Conservation (phyloP, 1,284 basidiomycete species). For the Thecaphora thlaspeos region DNA sequence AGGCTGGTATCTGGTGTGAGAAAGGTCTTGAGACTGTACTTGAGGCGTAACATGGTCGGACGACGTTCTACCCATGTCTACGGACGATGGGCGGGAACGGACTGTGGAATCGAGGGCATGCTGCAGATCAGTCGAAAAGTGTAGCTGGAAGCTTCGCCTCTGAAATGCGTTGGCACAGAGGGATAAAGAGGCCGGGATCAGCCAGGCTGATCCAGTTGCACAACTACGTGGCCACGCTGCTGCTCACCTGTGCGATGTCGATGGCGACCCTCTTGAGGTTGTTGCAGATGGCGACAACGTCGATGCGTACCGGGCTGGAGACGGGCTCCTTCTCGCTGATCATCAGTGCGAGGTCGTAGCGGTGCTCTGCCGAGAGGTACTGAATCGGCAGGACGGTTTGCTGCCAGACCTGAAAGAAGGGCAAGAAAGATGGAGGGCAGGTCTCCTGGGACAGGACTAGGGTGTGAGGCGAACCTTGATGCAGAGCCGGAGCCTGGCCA, state of each 20-base stretch:
- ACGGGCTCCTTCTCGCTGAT: background rate
- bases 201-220: no score
- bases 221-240: no score
- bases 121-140: background rate
- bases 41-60: background rate
- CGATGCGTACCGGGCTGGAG: background rate
- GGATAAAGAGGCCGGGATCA: no score
- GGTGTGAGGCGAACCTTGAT: no score
- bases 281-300: background rate
- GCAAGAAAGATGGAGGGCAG: background rate
- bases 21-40: no score
- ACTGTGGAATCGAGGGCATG: background rate
- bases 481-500: no score
- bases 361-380: background rate
- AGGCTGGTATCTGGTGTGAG: background rate
- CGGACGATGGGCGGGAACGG: background rate
- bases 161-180: background rate
- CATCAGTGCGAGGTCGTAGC: background rate
- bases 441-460: background rate
- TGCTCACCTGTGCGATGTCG: background rate
- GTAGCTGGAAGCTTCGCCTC: background rate
- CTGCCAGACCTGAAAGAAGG: background rate
- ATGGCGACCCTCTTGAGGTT: background rate
- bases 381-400: background rate
- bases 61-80: background rate